Conservation (phyloP, 176 grass and related monocot genomes). For the Poa annua region DNA sequence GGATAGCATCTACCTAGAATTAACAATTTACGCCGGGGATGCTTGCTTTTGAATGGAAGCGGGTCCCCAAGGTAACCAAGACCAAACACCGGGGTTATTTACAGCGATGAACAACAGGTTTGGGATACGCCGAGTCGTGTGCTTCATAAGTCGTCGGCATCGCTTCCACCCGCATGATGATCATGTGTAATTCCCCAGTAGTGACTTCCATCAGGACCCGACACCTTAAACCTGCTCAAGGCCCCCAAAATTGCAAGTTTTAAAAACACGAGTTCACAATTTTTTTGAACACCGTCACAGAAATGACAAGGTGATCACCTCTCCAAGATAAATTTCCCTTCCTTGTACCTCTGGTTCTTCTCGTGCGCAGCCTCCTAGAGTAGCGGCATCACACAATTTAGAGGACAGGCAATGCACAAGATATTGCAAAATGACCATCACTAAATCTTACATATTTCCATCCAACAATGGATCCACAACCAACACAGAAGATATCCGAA, state of each 20-base stretch:
- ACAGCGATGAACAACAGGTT: slow-evolving; percentile 32
- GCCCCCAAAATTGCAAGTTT: neutral
- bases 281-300: slow-evolving; percentile 12
- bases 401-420: slow-evolving; percentile 32
- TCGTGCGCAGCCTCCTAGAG: slow-evolving; percentile 78
- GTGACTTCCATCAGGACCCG: slow-evolving; percentile 67
- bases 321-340: slow-evolving; percentile 97
- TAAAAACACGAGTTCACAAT: neutral
- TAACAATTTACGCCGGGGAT: slow-evolving; percentile 42
- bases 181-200: slow-evolving; percentile 64
- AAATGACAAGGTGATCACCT: slow-evolving; percentile 52
- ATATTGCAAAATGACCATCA: slow-evolving; percentile 25
- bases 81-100: slow-evolving; percentile 45
- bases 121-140: neutral
- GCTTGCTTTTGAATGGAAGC: slow-evolving; percentile 51
- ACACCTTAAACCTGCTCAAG: slow-evolving; percentile 71
- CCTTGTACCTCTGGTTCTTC: slow-evolving; percentile 94
- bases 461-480: slow-evolving; percentile 95
- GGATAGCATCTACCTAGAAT: slow-evolving; percentile 27
- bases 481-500: slow-evolving; percentile 97
- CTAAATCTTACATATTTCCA: slow-evolving; percentile 98
- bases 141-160: slow-evolving; percentile 68
- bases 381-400: slow-evolving; percentile 38
- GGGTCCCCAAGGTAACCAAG: slow-evolving; percentile 30
- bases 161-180: slow-evolving; percentile 60